Evolutionary conservation across 345 rosid genomes (phyloP).

Genomic region (Corchorus capsularis): DNA sequence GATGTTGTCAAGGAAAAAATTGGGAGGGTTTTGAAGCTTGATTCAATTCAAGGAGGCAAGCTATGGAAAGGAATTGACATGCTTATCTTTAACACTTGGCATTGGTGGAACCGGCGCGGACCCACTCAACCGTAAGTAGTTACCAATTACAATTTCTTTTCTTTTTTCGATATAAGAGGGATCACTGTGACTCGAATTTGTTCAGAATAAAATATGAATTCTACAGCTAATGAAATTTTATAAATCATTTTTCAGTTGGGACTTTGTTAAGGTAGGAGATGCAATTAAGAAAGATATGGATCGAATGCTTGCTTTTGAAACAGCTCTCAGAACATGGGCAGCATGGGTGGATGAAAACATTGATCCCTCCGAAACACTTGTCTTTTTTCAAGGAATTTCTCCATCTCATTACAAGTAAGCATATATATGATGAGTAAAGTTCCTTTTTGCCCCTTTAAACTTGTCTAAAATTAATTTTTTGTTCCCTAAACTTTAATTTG

Average conservation of each 20-base stretch:
- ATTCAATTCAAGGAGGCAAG: constrained; percentile 68
- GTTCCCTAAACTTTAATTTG: too few species aligned
- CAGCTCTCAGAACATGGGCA: constrained; percentile 73
- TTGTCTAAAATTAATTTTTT: too few species aligned
- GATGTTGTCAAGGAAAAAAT: constrained; percentile 56
- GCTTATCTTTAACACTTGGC: constrained; percentile 89
- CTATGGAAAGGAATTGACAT: constrained; percentile 64
- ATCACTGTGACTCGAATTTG: not conserved
- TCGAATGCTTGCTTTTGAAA: constrained; percentile 66
- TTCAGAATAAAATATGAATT: too few species aligned
- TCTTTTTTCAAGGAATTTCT: constrained; percentile 84
- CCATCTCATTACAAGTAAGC: constrained; percentile 82
- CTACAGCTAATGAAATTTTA: not conserved
- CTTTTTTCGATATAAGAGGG: not conserved
- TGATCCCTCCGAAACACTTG: constrained; percentile 54
- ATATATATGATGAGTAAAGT: too few species aligned
- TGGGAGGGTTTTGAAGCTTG: constrained; percentile 71
- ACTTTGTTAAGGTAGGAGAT: constrained; percentile 49
- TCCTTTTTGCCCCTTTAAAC: too few species aligned
- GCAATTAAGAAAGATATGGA: constrained; percentile 63
- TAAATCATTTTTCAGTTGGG: constrained; percentile 60
- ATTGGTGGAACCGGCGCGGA: constrained; percentile 88
- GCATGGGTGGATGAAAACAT: constrained; percentile 68
- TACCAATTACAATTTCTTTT: not conserved
- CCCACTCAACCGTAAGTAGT: constrained; percentile 60